Percentiles rank a stretch among this genome's conserved stretches.
These are phyloP conservation scores for Aschersonia sp. DNA, from an alignment of 2,329 filamentous ascomycete species.

Conservation along the genomic window DNA sequence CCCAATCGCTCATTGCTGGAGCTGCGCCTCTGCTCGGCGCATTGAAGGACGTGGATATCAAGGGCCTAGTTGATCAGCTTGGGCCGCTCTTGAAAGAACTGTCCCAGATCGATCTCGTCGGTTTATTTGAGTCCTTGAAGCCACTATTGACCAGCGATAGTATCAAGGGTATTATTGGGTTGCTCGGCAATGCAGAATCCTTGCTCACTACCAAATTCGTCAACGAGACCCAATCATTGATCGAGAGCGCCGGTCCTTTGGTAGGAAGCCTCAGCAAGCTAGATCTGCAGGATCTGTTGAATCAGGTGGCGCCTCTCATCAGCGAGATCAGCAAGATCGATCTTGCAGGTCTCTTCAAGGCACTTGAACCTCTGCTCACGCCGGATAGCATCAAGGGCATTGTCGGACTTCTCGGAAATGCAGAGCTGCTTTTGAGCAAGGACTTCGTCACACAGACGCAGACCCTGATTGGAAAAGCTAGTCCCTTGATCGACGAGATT, in stretches of 20 bases:
- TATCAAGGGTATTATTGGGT: conserved; percentile 9
- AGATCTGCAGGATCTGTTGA: conserved; percentile 15
- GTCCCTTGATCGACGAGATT: conserved; percentile 11
- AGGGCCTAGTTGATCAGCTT: conserved; percentile 5
- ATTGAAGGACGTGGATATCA: conserved; percentile 15
- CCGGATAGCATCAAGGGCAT: conserved; percentile 15
- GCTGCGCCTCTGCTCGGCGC: conserved; percentile 18
- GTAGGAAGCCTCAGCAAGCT: conserved; percentile 18
- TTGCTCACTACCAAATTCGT: conserved; percentile 17
- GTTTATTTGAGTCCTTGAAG: conserved; percentile 3
- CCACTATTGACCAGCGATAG: conserved; percentile 9
- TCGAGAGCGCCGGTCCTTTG: conserved; percentile 15
- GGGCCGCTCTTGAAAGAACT: conserved; percentile 15
- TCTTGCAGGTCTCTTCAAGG: conserved; percentile 12
- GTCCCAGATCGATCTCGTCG: conserved; percentile 1
- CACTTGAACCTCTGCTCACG: conserved; percentile 15
- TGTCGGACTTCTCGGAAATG: conserved; percentile 18
- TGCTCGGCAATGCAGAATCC: conserved; percentile 17
- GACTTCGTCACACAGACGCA: conserved; percentile 17
- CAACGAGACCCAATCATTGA: conserved; percentile 13
- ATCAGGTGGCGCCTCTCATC: conserved; percentile 18
- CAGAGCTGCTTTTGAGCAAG: conserved; percentile 14
- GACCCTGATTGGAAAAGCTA: conserved; percentile 16
- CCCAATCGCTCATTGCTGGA: conserved; percentile 4
- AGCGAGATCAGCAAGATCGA: conserved; percentile 15